phyloP scores from a whole-genome alignment of 1,284 basidiomycete species.

The Erythrobasidium hasegawianum region DNA sequence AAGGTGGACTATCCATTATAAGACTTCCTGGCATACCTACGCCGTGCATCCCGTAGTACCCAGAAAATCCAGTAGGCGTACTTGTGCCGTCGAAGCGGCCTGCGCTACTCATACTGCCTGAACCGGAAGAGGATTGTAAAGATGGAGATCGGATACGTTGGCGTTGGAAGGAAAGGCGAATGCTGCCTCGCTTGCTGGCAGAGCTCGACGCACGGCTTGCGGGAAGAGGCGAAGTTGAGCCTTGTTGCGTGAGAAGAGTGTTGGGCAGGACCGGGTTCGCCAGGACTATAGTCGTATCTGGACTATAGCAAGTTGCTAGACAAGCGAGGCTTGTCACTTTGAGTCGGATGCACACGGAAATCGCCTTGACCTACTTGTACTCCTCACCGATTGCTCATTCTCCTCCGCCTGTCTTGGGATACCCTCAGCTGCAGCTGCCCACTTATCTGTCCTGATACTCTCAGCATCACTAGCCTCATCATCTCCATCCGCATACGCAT shows the following conservation, averaged over 20 bases:
- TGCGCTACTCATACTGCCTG: not conserved
- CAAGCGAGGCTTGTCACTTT: no score
- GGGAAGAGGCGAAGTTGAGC: not conserved
- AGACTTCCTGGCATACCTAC: not conserved
- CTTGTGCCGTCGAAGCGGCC: not conserved
- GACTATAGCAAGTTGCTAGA: not conserved
- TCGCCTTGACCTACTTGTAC: not conserved
- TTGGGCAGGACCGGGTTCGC: not conserved
- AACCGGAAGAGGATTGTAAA: not conserved
- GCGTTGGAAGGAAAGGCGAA: not conserved
- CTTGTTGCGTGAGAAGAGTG: not conserved
- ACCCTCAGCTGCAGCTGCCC: no score
- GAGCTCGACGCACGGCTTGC: not conserved
- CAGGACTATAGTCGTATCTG: not conserved
- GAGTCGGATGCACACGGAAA: no score
- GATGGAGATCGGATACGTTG: not conserved
- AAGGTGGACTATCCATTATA: conserved; percentile 3
- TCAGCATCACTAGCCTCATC: conserved; percentile 7
- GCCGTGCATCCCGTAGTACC: not conserved
- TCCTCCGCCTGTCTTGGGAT: not conserved
- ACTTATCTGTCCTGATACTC: not conserved
- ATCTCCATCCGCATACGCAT: conserved; percentile 19
- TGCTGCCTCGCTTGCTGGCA: not conserved
- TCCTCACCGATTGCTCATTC: not conserved
- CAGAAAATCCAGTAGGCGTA: not conserved